Evolutionary conservation across 2,329 filamentous ascomycete species (phyloP).

Genomic region (Apiospora koreana): DNA sequence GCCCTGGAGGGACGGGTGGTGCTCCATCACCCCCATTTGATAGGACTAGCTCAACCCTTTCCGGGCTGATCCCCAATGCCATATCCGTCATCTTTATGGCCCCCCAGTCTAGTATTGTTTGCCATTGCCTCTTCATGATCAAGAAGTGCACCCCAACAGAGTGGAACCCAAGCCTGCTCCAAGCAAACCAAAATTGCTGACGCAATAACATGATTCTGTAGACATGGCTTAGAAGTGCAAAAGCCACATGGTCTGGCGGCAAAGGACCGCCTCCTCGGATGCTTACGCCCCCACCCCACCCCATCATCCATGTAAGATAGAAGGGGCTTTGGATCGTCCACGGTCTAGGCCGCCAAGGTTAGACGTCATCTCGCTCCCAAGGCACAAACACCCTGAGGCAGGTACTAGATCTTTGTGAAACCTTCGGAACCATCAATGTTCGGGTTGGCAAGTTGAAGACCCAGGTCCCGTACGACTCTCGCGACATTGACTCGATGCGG

Average conservation of each 20-base stretch:
- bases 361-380: neutral
- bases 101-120: neutral
- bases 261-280: neutral
- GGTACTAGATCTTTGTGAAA: neutral
- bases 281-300: neutral
- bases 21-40: neutral
- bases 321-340: neutral
- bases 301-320: neutral
- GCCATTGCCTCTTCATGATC: neutral
- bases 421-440: neutral
- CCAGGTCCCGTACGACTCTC: neutral
- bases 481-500: neutral
- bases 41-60: too few species aligned
- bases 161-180: neutral
- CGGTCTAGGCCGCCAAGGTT: neutral
- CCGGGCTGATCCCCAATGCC: neutral
- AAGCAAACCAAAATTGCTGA: neutral
- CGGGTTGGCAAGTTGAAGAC: neutral
- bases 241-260: neutral
- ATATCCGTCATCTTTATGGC: neutral
- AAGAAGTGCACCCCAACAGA: neutral
- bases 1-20: neutral
- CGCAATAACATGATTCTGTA: neutral
- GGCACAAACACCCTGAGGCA: neutral
- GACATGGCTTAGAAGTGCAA: neutral